Conservation (phyloP, 768 basidiomycete species). For the Suillus placidus region DNA sequence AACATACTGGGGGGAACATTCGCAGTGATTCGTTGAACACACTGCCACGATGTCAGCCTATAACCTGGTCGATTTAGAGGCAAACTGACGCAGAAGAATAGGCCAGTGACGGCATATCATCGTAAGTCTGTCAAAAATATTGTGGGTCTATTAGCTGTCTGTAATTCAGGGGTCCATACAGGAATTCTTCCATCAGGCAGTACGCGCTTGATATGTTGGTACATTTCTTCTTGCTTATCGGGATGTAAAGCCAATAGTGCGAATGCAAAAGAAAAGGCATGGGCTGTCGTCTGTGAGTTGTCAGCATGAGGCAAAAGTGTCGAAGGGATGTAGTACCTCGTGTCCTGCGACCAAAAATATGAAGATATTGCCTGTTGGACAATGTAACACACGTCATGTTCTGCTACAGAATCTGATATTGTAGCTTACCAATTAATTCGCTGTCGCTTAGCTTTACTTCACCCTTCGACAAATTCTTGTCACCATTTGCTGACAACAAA, state of each 20-base stretch:
- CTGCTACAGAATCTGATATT: background rate
- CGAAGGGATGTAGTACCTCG: slow-evolving; percentile 40
- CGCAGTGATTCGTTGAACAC: slow-evolving; percentile 36
- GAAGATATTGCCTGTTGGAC: slow-evolving; percentile 37
- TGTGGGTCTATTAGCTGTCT: background rate
- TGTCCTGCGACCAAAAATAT: slow-evolving; percentile 60
- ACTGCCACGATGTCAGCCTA: slow-evolving; percentile 16
- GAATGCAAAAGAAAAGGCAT: slow-evolving; percentile 36
- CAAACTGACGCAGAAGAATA: slow-evolving; percentile 30
- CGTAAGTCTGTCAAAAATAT: slow-evolving; percentile 26
- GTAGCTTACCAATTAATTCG: slow-evolving; percentile 42
- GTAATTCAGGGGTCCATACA: slow-evolving; percentile 16
- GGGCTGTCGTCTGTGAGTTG: slow-evolving; percentile 32
- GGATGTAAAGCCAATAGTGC: slow-evolving; percentile 42
- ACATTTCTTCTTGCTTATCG: slow-evolving; percentile 42
- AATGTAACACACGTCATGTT: background rate
- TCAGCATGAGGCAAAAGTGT: background rate
- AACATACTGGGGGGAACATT: slow-evolving; percentile 34
- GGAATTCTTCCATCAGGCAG: slow-evolving; percentile 27
- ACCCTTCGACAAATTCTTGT: slow-evolving; percentile 28
- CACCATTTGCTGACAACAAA: slow-evolving; percentile 52
- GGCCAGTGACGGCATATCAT: slow-evolving; percentile 28
- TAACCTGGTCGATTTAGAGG: background rate
- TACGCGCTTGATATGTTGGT: slow-evolving; percentile 33
- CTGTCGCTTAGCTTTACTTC: slow-evolving; percentile 41